Percentiles rank a stretch among this genome's conserved stretches.
Conservation (phyloP, 768 basidiomycete species). For the Lentinula lateritia region DNA sequence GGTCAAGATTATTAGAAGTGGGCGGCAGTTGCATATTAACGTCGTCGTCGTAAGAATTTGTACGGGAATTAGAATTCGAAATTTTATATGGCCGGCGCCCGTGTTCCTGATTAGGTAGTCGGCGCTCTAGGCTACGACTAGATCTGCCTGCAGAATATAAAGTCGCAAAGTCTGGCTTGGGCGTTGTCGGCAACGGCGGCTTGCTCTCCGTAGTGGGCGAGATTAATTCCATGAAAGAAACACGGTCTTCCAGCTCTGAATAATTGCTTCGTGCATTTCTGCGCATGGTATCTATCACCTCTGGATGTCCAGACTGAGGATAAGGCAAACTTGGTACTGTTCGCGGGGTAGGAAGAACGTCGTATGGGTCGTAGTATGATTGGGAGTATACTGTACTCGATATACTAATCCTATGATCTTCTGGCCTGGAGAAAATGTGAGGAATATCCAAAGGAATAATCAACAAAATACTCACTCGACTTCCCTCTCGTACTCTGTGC, state of each 20-base stretch:
- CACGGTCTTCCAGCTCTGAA: not conserved
- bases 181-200: conserved; percentile 39
- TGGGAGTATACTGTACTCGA: conserved; percentile 35
- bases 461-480: not conserved
- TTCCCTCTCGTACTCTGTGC: conserved; percentile 13
- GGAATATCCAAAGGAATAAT: not conserved
- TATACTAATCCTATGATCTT: conserved; percentile 36
- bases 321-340: not conserved
- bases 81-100: conserved; percentile 7
- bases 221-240: conserved; percentile 43
- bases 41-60: conserved; percentile 3
- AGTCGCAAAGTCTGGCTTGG: conserved; percentile 31
- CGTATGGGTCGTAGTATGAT: conserved; percentile 23
- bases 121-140: conserved; percentile 15
- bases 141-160: not conserved
- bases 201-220: conserved; percentile 26
- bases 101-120: conserved; percentile 14
- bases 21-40: conserved; percentile 34
- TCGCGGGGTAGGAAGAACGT: conserved; percentile 5
- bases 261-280: not conserved
- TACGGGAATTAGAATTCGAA: not conserved
- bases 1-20: conserved; percentile 61
- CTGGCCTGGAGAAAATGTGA: conserved; percentile 8
- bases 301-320: not conserved
- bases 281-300: not conserved